Conservation (phyloP, 352 stramenopile genomes). For the Phytophthora idaei region DNA sequence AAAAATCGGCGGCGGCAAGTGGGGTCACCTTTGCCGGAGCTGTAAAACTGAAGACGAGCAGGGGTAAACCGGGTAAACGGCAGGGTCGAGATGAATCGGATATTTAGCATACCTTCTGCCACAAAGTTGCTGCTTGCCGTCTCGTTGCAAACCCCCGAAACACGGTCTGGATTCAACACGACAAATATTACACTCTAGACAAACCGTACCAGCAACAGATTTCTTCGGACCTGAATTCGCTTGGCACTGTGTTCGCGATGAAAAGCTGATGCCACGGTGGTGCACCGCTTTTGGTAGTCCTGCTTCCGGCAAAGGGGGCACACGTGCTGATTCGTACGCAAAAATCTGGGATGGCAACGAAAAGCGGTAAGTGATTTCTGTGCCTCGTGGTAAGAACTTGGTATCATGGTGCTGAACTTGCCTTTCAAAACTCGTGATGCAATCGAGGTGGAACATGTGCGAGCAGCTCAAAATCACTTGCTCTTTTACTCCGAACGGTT, state of each 20-base stretch:
- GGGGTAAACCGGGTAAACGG: not conserved
- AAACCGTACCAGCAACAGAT: not conserved
- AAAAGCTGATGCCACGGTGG: constrained; percentile 49
- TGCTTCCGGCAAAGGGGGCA: constrained; percentile 87
- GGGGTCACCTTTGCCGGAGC: constrained; percentile 59
- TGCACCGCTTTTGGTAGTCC: constrained; percentile 81
- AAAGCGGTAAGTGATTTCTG: not conserved
- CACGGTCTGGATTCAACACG: constrained; percentile 26
- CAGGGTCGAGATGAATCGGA: not conserved
- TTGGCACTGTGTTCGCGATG: constrained; percentile 62
- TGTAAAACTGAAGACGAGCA: constrained; percentile 61
- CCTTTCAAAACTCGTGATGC: constrained; percentile 85
- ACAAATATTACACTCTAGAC: not conserved
- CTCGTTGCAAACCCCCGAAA: constrained; percentile 46
- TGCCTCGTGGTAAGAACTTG: not conserved
- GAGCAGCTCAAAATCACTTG: constrained; percentile 88
- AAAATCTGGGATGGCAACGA: constrained; percentile 44
- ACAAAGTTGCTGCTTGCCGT: constrained; percentile 26
- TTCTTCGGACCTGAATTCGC: constrained; percentile 56
- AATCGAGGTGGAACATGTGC: constrained; percentile 87
- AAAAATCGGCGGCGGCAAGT: constrained; percentile 62
- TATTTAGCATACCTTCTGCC: constrained; percentile 34
- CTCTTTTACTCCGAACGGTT: constrained; percentile 70
- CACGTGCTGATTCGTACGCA: constrained; percentile 77
- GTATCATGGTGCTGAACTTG: constrained; percentile 8